Conservation (phyloP, 192 early-diverging fungal species). For the Backusella tarrabulga region DNA sequence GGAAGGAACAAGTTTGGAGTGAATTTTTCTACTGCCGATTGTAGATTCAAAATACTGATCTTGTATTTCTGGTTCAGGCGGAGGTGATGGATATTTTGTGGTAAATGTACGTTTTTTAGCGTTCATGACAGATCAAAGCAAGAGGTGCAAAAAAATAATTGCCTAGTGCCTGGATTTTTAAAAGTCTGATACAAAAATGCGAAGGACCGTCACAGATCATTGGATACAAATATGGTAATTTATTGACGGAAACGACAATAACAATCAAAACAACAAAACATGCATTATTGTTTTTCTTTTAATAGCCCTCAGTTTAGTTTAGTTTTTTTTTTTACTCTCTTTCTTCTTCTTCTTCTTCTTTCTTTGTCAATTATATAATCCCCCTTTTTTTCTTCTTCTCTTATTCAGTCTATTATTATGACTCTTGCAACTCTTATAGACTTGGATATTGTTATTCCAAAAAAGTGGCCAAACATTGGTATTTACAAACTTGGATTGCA, state of each 20-base stretch:
- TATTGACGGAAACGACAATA: neutral
- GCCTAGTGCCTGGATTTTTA: neutral
- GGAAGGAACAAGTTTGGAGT: neutral
- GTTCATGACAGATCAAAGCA: neutral
- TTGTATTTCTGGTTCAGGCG: neutral
- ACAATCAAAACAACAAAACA: neutral
- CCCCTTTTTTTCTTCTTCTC: neutral
- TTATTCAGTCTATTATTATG: neutral
- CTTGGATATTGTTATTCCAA: neutral
- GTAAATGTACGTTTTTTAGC: neutral
- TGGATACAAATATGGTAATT: neutral
- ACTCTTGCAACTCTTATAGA: neutral
- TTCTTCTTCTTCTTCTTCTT: neutral
- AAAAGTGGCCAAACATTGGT: neutral
- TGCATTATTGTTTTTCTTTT: neutral
- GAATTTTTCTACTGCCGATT: neutral
- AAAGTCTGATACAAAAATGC: neutral
- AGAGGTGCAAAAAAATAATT: neutral
- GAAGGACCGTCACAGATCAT: neutral
- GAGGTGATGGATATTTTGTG: slow-evolving; percentile 9
- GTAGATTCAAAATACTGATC: neutral
- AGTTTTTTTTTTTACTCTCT: neutral
- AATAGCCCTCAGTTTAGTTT: too few relatives aligned
- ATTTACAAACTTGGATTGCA: neutral
- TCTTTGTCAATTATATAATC: neutral